Percentiles rank a stretch among this genome's conserved stretches.
These are phyloP conservation scores for Candolleomyces efflorescens DNA, from an alignment of 768 basidiomycete species.

Conservation along the genomic window DNA sequence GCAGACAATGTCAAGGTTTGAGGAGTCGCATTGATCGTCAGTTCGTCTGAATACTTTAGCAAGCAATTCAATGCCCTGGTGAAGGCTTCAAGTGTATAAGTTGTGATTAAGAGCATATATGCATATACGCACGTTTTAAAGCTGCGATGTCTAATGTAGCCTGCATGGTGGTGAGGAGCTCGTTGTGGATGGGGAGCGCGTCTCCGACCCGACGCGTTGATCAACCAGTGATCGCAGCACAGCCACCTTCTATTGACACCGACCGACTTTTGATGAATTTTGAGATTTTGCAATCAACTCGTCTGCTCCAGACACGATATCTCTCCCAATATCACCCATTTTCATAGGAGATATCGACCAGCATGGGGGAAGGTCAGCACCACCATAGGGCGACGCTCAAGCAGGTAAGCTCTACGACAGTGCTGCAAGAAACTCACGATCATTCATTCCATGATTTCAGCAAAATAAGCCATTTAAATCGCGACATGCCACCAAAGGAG, in stretches of 20 bases:
- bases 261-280: not conserved
- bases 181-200: not conserved
- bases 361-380: conserved; percentile 38
- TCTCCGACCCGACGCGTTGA: not conserved
- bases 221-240: not conserved
- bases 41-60: conserved; percentile 79
- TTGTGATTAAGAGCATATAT: conserved; percentile 8
- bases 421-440: not conserved
- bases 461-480: conserved; percentile 93
- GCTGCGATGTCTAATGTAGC: conserved; percentile 59
- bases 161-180: conserved; percentile 44
- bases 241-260: not conserved
- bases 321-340: not conserved
- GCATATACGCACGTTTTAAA: conserved; percentile 38
- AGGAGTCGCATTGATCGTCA: conserved; percentile 60
- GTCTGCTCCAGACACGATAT: not conserved
- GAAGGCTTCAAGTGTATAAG: conserved; percentile 48
- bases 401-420: conserved; percentile 46
- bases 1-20: conserved; percentile 62
- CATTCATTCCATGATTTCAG: conserved; percentile 30
- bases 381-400: conserved; percentile 86
- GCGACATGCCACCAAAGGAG: conserved; percentile 81
- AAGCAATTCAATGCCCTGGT: conserved; percentile 72
- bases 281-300: not conserved
- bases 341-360: not conserved